A percentile compares a stretch with the other conserved stretches of the same genome.
phyloP scores from a whole-genome alignment of 306 rosid genomes.

The Neltuma alba region DNA sequence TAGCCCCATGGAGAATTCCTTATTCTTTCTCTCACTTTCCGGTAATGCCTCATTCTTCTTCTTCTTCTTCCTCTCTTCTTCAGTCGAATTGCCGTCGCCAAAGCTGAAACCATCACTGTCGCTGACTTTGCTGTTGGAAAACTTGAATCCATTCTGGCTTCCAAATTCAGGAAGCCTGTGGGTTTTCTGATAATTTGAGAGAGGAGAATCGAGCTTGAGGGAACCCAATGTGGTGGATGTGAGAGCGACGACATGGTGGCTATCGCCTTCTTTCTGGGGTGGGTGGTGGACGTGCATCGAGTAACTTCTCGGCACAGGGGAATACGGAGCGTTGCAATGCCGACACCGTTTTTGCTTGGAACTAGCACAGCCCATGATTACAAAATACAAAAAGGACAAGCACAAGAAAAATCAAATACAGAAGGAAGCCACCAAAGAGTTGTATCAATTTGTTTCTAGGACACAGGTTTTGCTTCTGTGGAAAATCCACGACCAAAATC shows the following conservation, averaged over 20 bases:
- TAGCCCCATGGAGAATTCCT: conserved; percentile 55
- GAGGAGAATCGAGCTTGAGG: conserved; percentile 42
- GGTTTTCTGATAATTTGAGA: background rate
- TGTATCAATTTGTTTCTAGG: background rate
- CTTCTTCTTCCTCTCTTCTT: background rate
- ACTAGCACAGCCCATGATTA: conserved; percentile 79
- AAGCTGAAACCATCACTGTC: conserved; percentile 29
- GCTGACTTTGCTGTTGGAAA: conserved; percentile 32
- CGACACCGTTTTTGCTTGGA: conserved; percentile 74
- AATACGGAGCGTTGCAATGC: conserved; percentile 57
- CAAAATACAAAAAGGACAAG: background rate
- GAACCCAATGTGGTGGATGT: conserved; percentile 90
- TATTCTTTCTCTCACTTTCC: background rate
- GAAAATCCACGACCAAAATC: background rate
- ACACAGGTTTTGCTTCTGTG: background rate
- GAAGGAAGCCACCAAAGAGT: background rate
- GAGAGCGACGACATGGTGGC: conserved; percentile 82
- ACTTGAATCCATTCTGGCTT: conserved; percentile 7
- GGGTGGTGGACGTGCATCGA: conserved; percentile 87
- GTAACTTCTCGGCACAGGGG: conserved; percentile 70
- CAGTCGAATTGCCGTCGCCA: background rate
- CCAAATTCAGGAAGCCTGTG: background rate
- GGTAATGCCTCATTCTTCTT: background rate
- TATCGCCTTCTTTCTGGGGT: conserved; percentile 62
- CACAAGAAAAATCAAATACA: background rate